Evolutionary conservation across 2,329 filamentous ascomycete genomes (phyloP).

Genomic region (Cladophialophora immunda): DNA sequence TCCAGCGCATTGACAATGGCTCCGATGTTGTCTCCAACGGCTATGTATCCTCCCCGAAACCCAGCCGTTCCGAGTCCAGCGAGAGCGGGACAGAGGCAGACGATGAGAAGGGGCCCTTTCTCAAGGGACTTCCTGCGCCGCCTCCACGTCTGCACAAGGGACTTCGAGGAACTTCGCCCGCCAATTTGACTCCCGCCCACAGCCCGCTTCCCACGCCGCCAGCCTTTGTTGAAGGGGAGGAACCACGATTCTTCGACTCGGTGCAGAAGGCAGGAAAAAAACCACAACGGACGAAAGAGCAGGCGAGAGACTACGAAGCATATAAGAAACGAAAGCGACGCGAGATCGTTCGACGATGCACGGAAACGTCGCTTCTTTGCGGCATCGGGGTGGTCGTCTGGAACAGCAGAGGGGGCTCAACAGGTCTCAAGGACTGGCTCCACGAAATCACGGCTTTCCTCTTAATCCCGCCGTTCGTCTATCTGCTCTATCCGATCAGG

Average conservation of each 20-base stretch:
- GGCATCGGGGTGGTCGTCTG: slow-evolving; percentile 53
- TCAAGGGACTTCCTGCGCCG: slow-evolving; percentile 85
- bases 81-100: slow-evolving; percentile 96
- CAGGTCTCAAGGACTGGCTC: slow-evolving; percentile 29
- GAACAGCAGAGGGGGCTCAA: slow-evolving; percentile 23
- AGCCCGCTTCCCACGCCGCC: slow-evolving; percentile 41
- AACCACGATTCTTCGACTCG: slow-evolving; percentile 30
- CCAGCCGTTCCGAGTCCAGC: slow-evolving; percentile 64
- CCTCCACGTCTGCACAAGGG: slow-evolving; percentile 79
- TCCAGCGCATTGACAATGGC: slow-evolving; percentile 16
- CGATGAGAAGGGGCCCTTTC: slow-evolving; percentile 79
- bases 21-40: slow-evolving; percentile 14
- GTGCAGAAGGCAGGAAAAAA: slow-evolving; percentile 25
- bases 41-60: slow-evolving; percentile 22
- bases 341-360: slow-evolving; percentile 58
- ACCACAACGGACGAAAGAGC: slow-evolving; percentile 8
- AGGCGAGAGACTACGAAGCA: slow-evolving; percentile 37
- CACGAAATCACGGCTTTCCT: slow-evolving; percentile 33
- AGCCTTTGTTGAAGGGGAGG: slow-evolving; percentile 33
- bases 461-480: slow-evolving; percentile 30
- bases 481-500: slow-evolving; percentile 37
- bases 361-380: slow-evolving; percentile 64
- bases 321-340: slow-evolving; percentile 47
- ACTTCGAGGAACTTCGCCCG: slow-evolving; percentile 59
- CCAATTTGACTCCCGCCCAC: slow-evolving; percentile 34